Evolutionary conservation across 306 rosid species (phyloP), one percentile per base, ranked within the genome.

Genomic region (Malus sieversii): DNA sequence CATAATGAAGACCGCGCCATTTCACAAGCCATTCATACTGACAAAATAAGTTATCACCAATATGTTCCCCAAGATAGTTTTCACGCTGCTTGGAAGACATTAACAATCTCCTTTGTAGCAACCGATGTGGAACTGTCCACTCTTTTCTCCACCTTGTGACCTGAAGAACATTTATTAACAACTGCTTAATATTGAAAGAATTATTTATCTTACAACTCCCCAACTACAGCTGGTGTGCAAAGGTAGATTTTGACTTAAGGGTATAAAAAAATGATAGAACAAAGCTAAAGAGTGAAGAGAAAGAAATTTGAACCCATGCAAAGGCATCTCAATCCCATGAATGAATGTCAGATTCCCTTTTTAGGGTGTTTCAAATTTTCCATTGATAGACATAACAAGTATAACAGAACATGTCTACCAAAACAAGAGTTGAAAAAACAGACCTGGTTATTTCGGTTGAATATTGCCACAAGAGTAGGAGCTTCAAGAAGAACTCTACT

Each of bases 11-110:
- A 72, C 91, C 87, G 60, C 68, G 75, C 96, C 93, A 91, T 71
- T 91, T 87, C 76, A 91, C 96, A 85, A 88, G 91, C 93, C 93
- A 88, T 73, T 88, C 91, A 35, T 70, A 70, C 46, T 71, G 74
- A 73, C 86, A 70, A 67, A 74, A 77, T 64, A 79, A 70, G 45
- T 76, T 63, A 71, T 78, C 79, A 65, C 78, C 85, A 71, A 70
- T 81, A 71, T 76, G 75, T 59, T 82, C 81, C 71, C 64, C 22
- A 10, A 25, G 46, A 78, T 65, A 52, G 72, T 79, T 78, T 65
- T 79, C 76, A 76, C 27, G 71, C 73, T 85, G 78, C 75, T 71
- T 48, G 66, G 82, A 35, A 71, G 77, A 79, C 61, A 70, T 38
- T 75, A 84, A 67, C 42, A 64, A 80, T 79, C 96, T 79, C 70